Evolutionary conservation across 2,329 filamentous ascomycete genomes (phyloP), one percentile per base, ranked within the genome.

Genomic region (Elsinoe arachidis): DNA sequence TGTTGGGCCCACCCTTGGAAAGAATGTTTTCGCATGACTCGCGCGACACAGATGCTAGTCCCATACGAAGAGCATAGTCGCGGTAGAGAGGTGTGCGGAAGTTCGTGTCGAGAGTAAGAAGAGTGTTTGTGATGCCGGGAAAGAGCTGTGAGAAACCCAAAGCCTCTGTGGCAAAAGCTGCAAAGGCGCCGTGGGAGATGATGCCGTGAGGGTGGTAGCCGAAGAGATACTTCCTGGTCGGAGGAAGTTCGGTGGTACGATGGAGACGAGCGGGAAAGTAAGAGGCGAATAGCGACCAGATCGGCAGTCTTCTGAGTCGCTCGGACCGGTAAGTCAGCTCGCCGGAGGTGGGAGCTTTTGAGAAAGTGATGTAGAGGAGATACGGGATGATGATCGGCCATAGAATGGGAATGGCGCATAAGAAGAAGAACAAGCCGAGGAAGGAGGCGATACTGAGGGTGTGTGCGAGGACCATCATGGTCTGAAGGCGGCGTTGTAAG

Each of bases 141-240:
- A 96, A 99, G 60, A 95, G 82, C 57, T 88, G 83, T 0, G 82
- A 80, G 70, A 96, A 97, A 0, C 90, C 90, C 0, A 96, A 79
- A 0, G 90, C 90, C 65, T 96, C 91, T 0, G 92, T 97, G 3
- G 80, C 88, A 67, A 97, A 97, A 4, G 91, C 88, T 4, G 85
- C 88, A 74, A 92, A 96, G 0, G 91, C 92, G n/a, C 92, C 93
- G 65, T 96, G 90, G 4, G 88, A 93, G 67, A 99, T 96, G 71
- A 99, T 97, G 21, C 93, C 92, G 68, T 99, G 93, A 0, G 93
- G 93, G 66, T 97, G 93, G 71, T 97, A 97, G 44, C 92, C 92
- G 66, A 99, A 90, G 61, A 99, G 90, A 74, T 97, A 99, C 72
- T 95, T 96, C 61, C 90, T 80, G 1, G 86, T 90, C 0, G 90